phyloP scores from a whole-genome alignment of 805 yeast genomes.

The Crinitomyces ghanaensis region DNA sequence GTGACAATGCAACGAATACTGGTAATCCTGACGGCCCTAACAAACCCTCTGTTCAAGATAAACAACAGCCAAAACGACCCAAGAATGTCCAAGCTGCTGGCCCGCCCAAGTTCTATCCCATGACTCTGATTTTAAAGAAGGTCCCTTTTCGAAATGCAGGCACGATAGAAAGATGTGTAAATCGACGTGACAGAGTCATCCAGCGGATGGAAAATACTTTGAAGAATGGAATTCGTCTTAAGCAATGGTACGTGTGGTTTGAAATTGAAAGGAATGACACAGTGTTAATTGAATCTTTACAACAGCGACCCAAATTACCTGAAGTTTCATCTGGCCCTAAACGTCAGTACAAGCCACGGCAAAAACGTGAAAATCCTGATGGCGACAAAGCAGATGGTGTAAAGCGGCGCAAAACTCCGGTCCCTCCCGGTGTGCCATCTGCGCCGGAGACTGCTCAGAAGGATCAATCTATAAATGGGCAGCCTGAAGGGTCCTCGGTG shows the following conservation, averaged over 20 bases:
- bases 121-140: conserved; percentile 54
- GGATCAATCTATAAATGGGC: conserved; percentile 2
- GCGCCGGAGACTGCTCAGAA: not conserved
- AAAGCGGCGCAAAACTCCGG: conserved; percentile 9
- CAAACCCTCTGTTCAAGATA: conserved; percentile 1
- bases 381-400: conserved; percentile 9
- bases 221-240: conserved; percentile 45
- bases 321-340: conserved; percentile 11
- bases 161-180: conserved; percentile 54
- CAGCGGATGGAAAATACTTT: conserved; percentile 51
- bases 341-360: conserved; percentile 15
- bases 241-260: conserved; percentile 67
- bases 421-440: not conserved
- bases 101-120: conserved; percentile 46
- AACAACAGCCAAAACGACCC: conserved; percentile 5
- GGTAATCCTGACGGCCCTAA: too few relatives aligned
- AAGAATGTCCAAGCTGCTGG: too few relatives aligned
- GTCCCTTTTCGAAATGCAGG: conserved; percentile 57
- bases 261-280: conserved; percentile 36
- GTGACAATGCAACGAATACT: conserved; percentile 1
- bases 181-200: conserved; percentile 43
- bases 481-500: not conserved
- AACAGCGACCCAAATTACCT: conserved; percentile 14
- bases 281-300: conserved; percentile 18
- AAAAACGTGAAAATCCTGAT: conserved; percentile 11